Evolutionary conservation across 352 stramenopile genomes (phyloP), one percentile per base, ranked within the genome.

Genomic region (Pythium chondricola): DNA sequence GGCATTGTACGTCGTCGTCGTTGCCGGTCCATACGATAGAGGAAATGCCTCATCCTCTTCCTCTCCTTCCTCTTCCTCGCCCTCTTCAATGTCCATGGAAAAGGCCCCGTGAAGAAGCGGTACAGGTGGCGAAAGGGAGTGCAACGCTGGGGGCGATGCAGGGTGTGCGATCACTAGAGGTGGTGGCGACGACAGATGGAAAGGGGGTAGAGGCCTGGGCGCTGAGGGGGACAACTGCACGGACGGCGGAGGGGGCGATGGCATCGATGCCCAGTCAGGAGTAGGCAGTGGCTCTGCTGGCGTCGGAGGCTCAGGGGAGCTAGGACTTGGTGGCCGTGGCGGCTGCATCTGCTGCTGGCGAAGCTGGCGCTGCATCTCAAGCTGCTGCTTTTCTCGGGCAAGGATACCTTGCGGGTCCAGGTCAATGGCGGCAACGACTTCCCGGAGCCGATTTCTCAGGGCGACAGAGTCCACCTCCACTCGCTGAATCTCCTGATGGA

Each of bases 11-110:
- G 44, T 44, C 2, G 61, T 42, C 1, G 57, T 29, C 7, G 62
- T 36, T 30, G 29, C 4, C 2, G 44, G 39, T 2, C 61, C 63
- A 50, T 78, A 87, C 7, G 72, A 69, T 26, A 50, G 51, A 31
- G 79, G 79, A 45, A 91, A 88, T 20, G 70, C 76, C 58, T 91
- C 79, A 27, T 91, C 76, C 66, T 89, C 75, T 55, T 88, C 76
- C n/a, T 79, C 69, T 32, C 70, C 70, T 44, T 75, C 71, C 49
- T 80, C 64, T 22, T 64, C 24, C 22, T 63, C 41, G 2, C 49
- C 5, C 4, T 43, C 29, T n/a, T 24, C 32, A 35, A 18, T 8
- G 13, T 8, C 29, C 29, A 33, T 13, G 44, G 22, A 18, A 29
- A 29, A 31, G 8, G 35, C 20, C 8, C 17, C 32, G 14, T 43